These are phyloP conservation scores for Eimeria necatrix DNA, from an alignment of 169 alveolate genomes.

Conservation along the genomic window DNA sequence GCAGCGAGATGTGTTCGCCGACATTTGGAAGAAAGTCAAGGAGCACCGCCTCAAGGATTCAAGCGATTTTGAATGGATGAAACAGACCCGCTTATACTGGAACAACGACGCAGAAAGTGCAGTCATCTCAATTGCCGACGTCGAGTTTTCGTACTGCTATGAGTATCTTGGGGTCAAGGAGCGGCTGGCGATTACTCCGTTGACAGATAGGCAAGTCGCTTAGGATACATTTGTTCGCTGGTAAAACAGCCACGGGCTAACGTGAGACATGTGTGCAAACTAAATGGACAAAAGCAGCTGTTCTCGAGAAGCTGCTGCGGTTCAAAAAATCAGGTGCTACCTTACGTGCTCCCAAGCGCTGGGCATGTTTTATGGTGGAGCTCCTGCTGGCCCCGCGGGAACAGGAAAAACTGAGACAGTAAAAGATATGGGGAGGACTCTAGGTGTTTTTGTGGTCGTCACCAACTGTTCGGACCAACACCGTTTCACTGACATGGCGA, in stretches of 20 bases:
- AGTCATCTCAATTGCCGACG: constrained; percentile 95
- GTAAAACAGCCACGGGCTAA: not conserved
- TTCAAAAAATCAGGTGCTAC: constrained; percentile 72
- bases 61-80: constrained; percentile 97
- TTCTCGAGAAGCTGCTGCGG: not conserved
- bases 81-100: constrained; percentile 96
- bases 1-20: constrained; percentile 96
- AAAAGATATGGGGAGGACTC: constrained; percentile 96
- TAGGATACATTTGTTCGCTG: not conserved
- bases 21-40: constrained; percentile 94
- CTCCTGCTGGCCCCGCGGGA: constrained; percentile 99
- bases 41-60: constrained; percentile 93
- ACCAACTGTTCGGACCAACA: constrained; percentile 97
- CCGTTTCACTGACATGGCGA: constrained; percentile 97
- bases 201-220: constrained; percentile 93
- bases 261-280: not conserved
- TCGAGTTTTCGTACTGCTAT: constrained; percentile 95
- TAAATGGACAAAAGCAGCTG: not conserved
- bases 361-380: constrained; percentile 98
- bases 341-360: constrained; percentile 91
- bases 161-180: constrained; percentile 97
- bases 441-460: constrained; percentile 97
- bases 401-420: constrained; percentile 98
- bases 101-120: constrained; percentile 92
- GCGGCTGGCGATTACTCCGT: constrained; percentile 96